phyloP scores from a whole-genome alignment of 2,329 filamentous ascomycete genomes.

The Eurotiales sp. region DNA sequence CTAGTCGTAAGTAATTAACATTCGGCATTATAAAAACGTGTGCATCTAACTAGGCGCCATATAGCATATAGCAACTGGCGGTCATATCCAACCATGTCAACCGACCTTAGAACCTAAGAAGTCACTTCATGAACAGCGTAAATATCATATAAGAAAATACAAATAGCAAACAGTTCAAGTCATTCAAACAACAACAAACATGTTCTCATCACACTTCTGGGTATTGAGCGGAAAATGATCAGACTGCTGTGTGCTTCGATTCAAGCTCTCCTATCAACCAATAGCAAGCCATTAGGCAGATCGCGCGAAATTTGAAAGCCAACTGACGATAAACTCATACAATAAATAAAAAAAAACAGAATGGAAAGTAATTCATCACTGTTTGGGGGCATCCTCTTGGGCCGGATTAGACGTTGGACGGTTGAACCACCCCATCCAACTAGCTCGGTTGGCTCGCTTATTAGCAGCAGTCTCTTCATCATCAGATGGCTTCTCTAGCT shows the following conservation, averaged over 20 bases:
- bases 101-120: background rate
- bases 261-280: slow-evolving; percentile 2
- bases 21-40: background rate
- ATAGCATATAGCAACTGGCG: background rate
- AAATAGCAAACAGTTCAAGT: background rate
- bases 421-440: slow-evolving; percentile 48
- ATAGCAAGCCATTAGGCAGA: slow-evolving; percentile 2
- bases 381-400: slow-evolving; percentile 12
- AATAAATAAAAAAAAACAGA: background rate
- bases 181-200: slow-evolving; percentile 3
- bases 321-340: background rate
- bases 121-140: background rate
- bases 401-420: slow-evolving; percentile 22
- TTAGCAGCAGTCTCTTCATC: slow-evolving; percentile 43
- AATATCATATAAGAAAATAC: slow-evolving; percentile 1
- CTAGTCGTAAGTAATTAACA: background rate
- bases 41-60: background rate
- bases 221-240: slow-evolving; percentile 13
- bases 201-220: slow-evolving; percentile 14
- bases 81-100: background rate
- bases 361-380: too few relatives aligned
- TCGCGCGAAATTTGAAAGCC: background rate
- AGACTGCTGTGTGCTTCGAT: too few relatives aligned
- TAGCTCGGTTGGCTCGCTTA: slow-evolving; percentile 44
- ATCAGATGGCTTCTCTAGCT: slow-evolving; percentile 34